Conservation (phyloP, 306 rosid genomes). For the Gleditsia sinensis region DNA sequence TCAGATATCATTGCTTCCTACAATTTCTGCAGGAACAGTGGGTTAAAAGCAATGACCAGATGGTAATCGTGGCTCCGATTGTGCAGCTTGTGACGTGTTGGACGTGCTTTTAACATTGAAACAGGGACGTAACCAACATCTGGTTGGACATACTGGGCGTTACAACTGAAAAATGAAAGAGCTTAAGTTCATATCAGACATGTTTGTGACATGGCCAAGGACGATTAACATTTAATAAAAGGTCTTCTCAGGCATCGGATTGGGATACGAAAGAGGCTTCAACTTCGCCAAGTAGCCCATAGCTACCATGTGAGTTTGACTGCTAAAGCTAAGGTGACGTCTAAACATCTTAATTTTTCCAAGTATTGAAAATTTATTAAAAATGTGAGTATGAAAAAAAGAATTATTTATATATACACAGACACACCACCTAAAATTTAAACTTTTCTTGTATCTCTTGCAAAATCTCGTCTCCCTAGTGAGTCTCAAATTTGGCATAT, state of each 20-base stretch:
- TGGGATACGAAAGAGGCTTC: background rate
- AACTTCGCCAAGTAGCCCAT: background rate
- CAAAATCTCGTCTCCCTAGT: no score
- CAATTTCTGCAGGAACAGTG: background rate
- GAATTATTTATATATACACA: no score
- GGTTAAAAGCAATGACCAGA: background rate
- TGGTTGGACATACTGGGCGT: background rate
- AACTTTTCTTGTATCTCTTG: no score
- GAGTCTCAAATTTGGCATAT: no score
- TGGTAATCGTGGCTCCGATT: background rate
- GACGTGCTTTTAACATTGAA: background rate
- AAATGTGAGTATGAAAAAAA: no score
- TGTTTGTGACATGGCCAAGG: background rate
- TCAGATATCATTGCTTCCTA: background rate
- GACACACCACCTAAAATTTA: no score
- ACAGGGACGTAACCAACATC: background rate
- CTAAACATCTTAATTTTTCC: background rate
- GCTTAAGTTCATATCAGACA: background rate
- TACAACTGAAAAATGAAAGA: background rate
- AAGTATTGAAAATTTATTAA: no score
- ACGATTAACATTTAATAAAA: background rate
- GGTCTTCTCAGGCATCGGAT: background rate
- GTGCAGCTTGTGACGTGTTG: background rate
- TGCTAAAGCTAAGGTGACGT: no score
- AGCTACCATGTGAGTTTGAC: background rate